Base-by-base conservation (phyloP, 345 rosid genomes). In the Bretschneidera sinensis region DNA sequence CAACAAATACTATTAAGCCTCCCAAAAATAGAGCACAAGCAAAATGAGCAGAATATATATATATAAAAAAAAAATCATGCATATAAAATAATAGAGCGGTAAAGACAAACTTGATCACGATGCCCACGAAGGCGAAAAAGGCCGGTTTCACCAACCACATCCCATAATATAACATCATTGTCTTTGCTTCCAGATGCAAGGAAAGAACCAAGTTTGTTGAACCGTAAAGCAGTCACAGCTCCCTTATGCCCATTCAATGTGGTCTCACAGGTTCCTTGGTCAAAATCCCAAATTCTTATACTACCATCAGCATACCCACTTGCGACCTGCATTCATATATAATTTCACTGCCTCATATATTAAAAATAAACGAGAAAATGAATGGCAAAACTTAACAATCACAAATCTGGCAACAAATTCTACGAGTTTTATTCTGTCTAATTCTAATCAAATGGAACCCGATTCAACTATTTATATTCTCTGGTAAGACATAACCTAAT, bases 181-280 rank as follows among this genome's bases (percentile, higher is more conserved):
- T 94, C 97, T 76, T 90, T 90, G 77, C 97, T 82, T 68, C 99
- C 99, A 63, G 99, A 94, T 21, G 96, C 99, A 45, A 94, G 83
- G 76, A 79, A 49, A 31, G 96, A 78, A 20, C 95, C 96, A 78
- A 59, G 24, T 65, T 85, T 83, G 70, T 83, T 83, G 63, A 71
- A 94, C 17, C 84, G 70, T 43, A 90, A 62, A 11, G 77, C 84
- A n/a, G 91, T 80, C 43, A 94, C 92, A 16, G 96, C 96, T 56
- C 99, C 92, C 66, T 85, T 88, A 57, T 94, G 96, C 23, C 96
- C 90, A 70, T 77, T 83, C 69, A 94, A 76, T 52, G 82, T 82
- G 15, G 86, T 79, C 79, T 86, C 95, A 48, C 89, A 81, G 11
- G 78, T 81, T 58, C 91, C 97, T 73, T 88, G 83, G 55, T 85